phyloP scores from a whole-genome alignment of 2,329 filamentous ascomycete genomes.

The Aspergillus cejpii region DNA sequence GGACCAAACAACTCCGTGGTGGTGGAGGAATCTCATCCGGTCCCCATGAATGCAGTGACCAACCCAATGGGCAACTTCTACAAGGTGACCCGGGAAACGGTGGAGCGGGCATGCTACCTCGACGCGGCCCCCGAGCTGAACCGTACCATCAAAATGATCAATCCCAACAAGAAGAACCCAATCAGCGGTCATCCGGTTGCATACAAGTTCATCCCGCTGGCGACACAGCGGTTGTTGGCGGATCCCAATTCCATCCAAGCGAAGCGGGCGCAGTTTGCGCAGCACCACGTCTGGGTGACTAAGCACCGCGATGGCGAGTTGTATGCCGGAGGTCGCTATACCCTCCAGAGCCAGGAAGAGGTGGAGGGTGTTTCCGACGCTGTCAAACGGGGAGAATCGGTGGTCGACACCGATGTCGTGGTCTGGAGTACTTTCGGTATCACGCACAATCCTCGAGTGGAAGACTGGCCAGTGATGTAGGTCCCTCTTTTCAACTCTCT shows the following conservation, averaged over 20 bases:
- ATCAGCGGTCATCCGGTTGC: constrained; percentile 49
- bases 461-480: constrained; percentile 43
- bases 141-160: constrained; percentile 54
- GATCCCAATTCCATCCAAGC: constrained; percentile 48
- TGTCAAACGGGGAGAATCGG: constrained; percentile 27
- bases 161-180: constrained; percentile 47
- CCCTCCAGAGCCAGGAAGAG: constrained; percentile 46
- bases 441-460: constrained; percentile 41
- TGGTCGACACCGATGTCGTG: constrained; percentile 39
- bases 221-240: constrained; percentile 53
- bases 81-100: constrained; percentile 41
- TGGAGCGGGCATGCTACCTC: constrained; percentile 45
- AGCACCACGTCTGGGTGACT: constrained; percentile 52
- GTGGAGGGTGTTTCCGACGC: constrained; percentile 31
- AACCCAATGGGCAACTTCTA: constrained; percentile 52
- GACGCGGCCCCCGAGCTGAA: constrained; percentile 40
- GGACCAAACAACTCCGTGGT: constrained; percentile 50
- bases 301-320: constrained; percentile 48
- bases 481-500: constrained; percentile 4
- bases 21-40: constrained; percentile 53
- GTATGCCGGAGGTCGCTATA: constrained; percentile 51
- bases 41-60: constrained; percentile 47
- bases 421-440: constrained; percentile 43
- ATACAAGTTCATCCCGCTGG: constrained; percentile 51
- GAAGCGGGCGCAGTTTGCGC: constrained; percentile 49